Percentiles rank a stretch among this genome's conserved stretches.
phyloP scores from a whole-genome alignment of 2,329 filamentous ascomycete species.

The Exophiala sp. region DNA sequence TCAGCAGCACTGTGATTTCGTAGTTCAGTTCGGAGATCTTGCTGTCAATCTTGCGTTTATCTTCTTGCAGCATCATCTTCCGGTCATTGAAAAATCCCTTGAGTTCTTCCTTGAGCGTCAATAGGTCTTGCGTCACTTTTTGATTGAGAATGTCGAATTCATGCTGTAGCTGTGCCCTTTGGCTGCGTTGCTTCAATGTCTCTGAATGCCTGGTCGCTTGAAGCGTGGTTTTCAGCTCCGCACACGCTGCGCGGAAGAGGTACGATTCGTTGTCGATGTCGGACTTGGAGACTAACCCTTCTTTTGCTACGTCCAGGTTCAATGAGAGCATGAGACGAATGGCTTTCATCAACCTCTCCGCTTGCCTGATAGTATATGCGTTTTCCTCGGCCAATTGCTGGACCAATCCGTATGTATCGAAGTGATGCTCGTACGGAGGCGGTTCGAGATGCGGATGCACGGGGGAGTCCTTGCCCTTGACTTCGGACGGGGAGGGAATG shows the following conservation, averaged over 20 bases:
- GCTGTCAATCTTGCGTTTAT: conserved; percentile 80
- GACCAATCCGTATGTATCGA: conserved; percentile 89
- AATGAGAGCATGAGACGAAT: conserved; percentile 71
- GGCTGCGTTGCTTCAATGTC: conserved; percentile 76
- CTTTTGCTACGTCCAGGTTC: conserved; percentile 77
- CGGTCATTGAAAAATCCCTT: conserved; percentile 95
- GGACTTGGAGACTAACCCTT: conserved; percentile 79
- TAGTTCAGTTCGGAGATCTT: conserved; percentile 94
- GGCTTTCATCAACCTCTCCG: conserved; percentile 87
- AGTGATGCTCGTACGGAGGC: conserved; percentile 87
- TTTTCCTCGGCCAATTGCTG: conserved; percentile 65
- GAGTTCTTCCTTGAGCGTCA: conserved; percentile 81
- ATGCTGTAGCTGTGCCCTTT: conserved; percentile 82
- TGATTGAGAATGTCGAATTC: conserved; percentile 92
- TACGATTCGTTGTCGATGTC: conserved; percentile 95
- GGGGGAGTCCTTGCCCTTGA: conserved; percentile 23
- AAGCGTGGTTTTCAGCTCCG: conserved; percentile 84
- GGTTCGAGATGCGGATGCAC: conserved; percentile 53
- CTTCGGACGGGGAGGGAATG: conserved; percentile 37
- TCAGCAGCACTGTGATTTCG: conserved; percentile 86
- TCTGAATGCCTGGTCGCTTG: conserved; percentile 71
- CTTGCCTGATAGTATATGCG: conserved; percentile 70
- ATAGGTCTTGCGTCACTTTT: conserved; percentile 75
- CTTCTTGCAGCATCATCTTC: conserved; percentile 84
- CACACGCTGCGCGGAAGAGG: conserved; percentile 88